Evolutionary conservation across 2,329 filamentous ascomycete species (phyloP).

Genomic region (Pseudocercospora crystallina): DNA sequence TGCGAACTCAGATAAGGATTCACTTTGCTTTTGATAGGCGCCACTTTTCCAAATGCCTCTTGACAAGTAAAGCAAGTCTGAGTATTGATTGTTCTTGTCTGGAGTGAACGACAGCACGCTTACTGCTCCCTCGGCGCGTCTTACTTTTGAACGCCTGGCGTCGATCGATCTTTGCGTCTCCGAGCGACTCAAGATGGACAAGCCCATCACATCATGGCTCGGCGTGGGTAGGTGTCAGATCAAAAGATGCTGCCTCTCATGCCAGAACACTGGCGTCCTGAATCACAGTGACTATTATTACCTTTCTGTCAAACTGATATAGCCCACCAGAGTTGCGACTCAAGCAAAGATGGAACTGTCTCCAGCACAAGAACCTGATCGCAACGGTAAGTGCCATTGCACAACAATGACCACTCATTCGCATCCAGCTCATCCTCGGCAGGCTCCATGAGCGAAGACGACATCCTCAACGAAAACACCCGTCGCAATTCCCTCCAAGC

Average conservation of each 20-base stretch:
- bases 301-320: neutral
- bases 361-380: neutral
- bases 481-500: slow-evolving; percentile 15
- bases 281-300: neutral
- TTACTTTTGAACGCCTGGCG: slow-evolving; percentile 2
- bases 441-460: neutral
- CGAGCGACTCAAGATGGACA: neutral
- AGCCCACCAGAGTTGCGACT: neutral
- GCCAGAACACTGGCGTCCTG: neutral
- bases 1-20: too few species aligned
- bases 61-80: too few species aligned
- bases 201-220: slow-evolving; percentile 8
- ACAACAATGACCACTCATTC: neutral
- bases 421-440: neutral
- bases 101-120: too few species aligned
- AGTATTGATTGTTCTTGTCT: too few species aligned
- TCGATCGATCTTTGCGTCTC: slow-evolving; percentile 6
- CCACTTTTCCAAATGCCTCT: too few species aligned
- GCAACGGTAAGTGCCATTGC: neutral
- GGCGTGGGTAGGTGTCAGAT: neutral
- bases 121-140: neutral
- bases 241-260: neutral
- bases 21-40: too few species aligned
- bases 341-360: neutral
- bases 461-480: slow-evolving; percentile 14